phyloP scores from a whole-genome alignment of 2,329 filamentous ascomycete species.

The Beauveria pseudobassiana region DNA sequence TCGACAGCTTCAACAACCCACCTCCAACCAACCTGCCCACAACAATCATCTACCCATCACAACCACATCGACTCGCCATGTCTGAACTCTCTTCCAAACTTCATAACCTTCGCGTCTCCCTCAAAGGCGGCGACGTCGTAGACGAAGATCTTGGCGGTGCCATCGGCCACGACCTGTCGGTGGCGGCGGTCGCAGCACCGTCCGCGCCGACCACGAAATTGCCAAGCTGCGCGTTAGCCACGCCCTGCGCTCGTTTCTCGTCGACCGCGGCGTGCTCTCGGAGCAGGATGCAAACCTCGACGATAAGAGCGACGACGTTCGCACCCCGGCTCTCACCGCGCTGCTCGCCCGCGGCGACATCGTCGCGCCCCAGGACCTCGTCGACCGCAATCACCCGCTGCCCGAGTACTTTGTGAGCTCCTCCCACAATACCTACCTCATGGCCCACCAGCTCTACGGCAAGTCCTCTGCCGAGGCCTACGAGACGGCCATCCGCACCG shows the following conservation, averaged over 20 bases:
- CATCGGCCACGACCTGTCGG: conserved; percentile 43
- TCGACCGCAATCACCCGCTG: conserved; percentile 51
- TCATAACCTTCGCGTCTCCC: conserved; percentile 11
- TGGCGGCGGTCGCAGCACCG: conserved; percentile 51
- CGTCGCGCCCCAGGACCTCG: conserved; percentile 44
- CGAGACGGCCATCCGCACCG: conserved; percentile 52
- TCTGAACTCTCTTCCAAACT: conserved; percentile 14
- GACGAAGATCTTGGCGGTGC: conserved; percentile 47
- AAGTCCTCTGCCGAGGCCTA: conserved; percentile 56
- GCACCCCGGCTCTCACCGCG: conserved; percentile 37
- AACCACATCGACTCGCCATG: conserved; percentile 4
- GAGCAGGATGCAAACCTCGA: conserved; percentile 37
- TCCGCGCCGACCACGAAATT: conserved; percentile 38
- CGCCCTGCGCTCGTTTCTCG: conserved; percentile 48
- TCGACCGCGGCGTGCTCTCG: conserved; percentile 42
- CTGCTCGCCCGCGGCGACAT: conserved; percentile 52
- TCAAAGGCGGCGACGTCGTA: conserved; percentile 31
- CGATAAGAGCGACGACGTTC: conserved; percentile 26
- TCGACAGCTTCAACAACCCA: neutral
- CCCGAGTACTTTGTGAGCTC: conserved; percentile 67
- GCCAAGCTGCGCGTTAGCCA: conserved; percentile 51
- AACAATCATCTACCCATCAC: neutral
- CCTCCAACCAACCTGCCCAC: neutral
- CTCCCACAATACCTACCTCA: conserved; percentile 66
- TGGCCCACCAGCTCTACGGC: conserved; percentile 63